Base-by-base conservation (phyloP, 257 asterid genomes). In the Orobanche coerulescens region DNA sequence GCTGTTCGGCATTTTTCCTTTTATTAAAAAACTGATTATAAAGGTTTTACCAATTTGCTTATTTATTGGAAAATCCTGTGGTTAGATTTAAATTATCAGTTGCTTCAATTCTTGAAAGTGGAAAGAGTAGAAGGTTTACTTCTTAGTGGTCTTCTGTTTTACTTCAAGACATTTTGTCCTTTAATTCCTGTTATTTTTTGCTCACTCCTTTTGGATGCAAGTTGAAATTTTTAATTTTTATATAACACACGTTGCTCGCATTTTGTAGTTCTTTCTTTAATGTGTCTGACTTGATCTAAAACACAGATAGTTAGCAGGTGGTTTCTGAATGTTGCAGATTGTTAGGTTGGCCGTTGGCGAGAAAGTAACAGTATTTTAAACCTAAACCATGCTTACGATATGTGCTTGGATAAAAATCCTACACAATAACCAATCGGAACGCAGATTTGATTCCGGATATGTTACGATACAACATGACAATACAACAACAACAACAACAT, bases 211-310 rank as follows among this genome's bases (percentile, higher is more conserved):
- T 14, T 42, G 22, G 3, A 14, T 42, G 15, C 20, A 46, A 2
- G 52, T 46, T 18, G 52, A 18, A 18, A 46, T 6, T 1, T 4
- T 42, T 46, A 46, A 1, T 6, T 18, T 2, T 59, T 12, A 5
- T 43, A n/a, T n/a, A n/a, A n/a, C 26, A 36, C 18, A 16, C 23
- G 25, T 8, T 64, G 14, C 22, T 26, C 44, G 31, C 22, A 10
- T 33, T 37, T 50, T 61, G 16, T 48, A 39, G 16, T 60, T 31
- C 31, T 36, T 60, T 18, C 10, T 54, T 52, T 52, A 30, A 55
- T n/a, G 12, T 14, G 22, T 28, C 14, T 51, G 31, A 22, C 25
- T 52, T 52, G 24, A 36, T 66, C 34, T 24, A 24, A 18, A 6
- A 61, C 44, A 26, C 30, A 40, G 39, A 43, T 48, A 14, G 13